Base-by-base conservation (phyloP, 2,329 filamentous ascomycete species). In the Reticulascus tulasneorum region DNA sequence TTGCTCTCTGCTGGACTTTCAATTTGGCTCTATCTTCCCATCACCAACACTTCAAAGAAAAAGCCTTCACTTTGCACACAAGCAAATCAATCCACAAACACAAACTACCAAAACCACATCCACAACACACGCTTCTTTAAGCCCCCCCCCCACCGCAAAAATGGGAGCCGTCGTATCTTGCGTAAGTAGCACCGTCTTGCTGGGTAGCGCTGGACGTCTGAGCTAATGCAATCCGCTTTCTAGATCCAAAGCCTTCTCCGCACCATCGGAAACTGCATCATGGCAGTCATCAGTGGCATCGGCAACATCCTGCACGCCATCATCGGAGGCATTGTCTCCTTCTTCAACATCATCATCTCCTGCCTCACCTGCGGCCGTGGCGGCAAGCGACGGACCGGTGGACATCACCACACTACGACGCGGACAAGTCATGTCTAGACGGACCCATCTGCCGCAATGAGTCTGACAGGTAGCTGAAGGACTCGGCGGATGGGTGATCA, bases 131-230 rank as follows among this genome's bases (percentile, higher is more conserved):
- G n/a, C n/a, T n/a, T n/a, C n/a, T n/a, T n/a, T 23, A 35, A 45
- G 52, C 49, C 42, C 35, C 53, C 63, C 19, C 29, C 32, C 19
- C 25, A 27, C 26, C 32, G 32, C 32, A 26, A 81, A 62, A 50
- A 91, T 93, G 86, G 86, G 86, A 67, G 85, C 83, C 63, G 81
- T 93, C 55, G 71, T 88, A 49, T 90, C 85, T 59, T 90, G 86
- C 59, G 86, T 91, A 86, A 55, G 84, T 75, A 33, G 24, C 21
- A 13, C 17, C 28, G 18, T 35, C 11, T 27, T n/a, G n/a, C n/a
- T n/a, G n/a, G n/a, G n/a, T n/a, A n/a, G n/a, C 19, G 10, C 6
- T 23, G n/a, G 17, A 20, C 26, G 27, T 29, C 25, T 11, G 7
- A 13, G n/a, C 40, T 25, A 9, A 24, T 9, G 2, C 1, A 3